Conservation (phyloP, 257 asterid species). For the Paraleonurus japonicus region DNA sequence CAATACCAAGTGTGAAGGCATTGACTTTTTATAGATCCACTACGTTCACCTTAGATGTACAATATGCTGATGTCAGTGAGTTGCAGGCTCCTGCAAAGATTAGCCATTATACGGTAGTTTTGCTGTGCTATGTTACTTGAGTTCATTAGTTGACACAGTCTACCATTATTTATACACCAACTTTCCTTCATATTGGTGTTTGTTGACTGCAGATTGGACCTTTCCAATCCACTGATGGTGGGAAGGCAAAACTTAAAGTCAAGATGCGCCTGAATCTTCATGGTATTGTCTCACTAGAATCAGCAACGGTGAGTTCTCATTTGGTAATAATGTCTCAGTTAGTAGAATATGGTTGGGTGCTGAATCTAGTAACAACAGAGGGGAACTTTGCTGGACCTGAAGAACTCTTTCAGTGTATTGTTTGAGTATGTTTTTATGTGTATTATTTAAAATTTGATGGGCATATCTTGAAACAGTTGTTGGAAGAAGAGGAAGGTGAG, state of each 20-base stretch:
- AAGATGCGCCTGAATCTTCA: constrained; percentile 82
- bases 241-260: constrained; percentile 69
- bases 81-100: constrained; percentile 75
- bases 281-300: constrained; percentile 77
- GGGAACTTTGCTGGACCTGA: not conserved
- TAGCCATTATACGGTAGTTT: constrained; percentile 77
- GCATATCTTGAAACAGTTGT: constrained; percentile 44
- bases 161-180: not conserved
- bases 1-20: constrained; percentile 88
- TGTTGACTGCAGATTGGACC: constrained; percentile 68
- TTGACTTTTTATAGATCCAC: constrained; percentile 78
- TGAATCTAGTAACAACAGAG: not conserved
- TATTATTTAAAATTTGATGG: not conserved
- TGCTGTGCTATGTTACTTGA: not conserved
- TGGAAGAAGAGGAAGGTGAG: constrained; percentile 88
- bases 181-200: not conserved
- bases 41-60: constrained; percentile 66
- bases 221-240: constrained; percentile 61
- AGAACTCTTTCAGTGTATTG: not conserved
- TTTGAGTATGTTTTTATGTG: not conserved
- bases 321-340: not conserved
- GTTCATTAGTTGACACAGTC: not conserved
- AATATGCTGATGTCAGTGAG: constrained; percentile 72
- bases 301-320: constrained; percentile 64
- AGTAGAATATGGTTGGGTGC: not conserved